Evolutionary conservation across 176 grass and related monocot species (phyloP), one percentile per base, ranked within the genome.

Genomic region (Aegilops bicornis): DNA sequence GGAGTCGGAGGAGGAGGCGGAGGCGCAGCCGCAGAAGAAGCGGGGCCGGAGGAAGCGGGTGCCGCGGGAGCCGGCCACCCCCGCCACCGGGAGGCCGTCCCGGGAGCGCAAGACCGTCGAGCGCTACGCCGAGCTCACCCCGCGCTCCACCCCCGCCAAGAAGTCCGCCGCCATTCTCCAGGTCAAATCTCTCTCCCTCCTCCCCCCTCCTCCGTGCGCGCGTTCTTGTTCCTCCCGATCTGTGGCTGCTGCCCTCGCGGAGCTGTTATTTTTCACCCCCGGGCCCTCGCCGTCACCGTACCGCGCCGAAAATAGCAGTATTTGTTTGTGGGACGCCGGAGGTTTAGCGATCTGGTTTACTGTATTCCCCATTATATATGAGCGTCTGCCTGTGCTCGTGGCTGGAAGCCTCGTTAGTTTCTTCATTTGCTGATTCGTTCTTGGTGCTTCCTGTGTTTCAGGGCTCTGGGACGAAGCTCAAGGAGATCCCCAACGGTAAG

Each of bases 391-490:
- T n/a, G n/a, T n/a, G n/a, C n/a, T n/a, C n/a, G 36, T 48, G 12
- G 12, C 43, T 47, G 43, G 12, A 47, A 47, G 12, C 3, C 12
- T 47, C 65, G 12, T 29, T n/a, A 20, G 2, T 24, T 85, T 64
- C 33, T 6, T 7, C 16, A 0, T 74, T 16, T 22, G 22, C 42
- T 76, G 22, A 84, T 33, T 36, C 56, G 3, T 37, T 22, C 72
- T 86, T 68, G 3, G 0, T 15, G 6, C 30, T 80, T 82, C 10
- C 7, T 84, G 12, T 79, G 42, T 80, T 89, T 7, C 23, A 99
- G 97, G 97, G 97, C 84, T 91, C 97, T 85, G 97, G 97, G 85
- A 91, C 91, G 30, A 99, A 89, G 87, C 90, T 99, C 23, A 94
- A 93, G 75, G 97, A 99, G 32, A 99, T 99, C 33, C 97, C 97